Base-by-base conservation (phyloP, 2,329 filamentous ascomycete species). In the Pleoardoris graminearum region DNA sequence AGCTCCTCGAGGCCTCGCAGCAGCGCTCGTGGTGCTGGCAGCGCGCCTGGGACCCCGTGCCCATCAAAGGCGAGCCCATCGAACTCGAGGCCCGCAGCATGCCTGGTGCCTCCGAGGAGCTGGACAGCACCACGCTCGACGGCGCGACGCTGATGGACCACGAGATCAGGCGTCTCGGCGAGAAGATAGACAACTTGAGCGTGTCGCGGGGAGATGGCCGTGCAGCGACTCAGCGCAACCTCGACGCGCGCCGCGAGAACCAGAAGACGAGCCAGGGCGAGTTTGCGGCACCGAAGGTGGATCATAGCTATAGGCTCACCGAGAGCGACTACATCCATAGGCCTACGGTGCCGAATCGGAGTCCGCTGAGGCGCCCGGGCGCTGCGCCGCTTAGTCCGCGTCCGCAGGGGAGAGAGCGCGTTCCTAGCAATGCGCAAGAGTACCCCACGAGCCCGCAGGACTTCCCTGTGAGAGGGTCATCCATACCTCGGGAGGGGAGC, bases 1-100 rank as follows among this genome's bases (percentile, higher is more conserved):
- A 68, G 41, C 52, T 63, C 38, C 48, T 67, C 27, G 69, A 72
- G 52, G 66, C 69, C 14, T 55, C 38, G 6, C 71, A 72, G 51
- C 60, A 64, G 25, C 63, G 63, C 1, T 68, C 63, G 3, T 73
- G 68, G 65, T 74, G 71, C 52, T 74, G 71, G 71, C 65, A 67
- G 47, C 66, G 69, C 29, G 37, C 61, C 17, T 73, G 66, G 67
- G 63, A 65, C 19, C 61, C 63, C 3, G 59, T 59, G 19, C 59
- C 61, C 6, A 52, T 58, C 8, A 48, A 54, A 14, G 58, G 55
- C 10, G 57, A 54, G 8, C 68, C 69, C n/a, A 59, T 63, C 17
- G 70, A 72, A 51, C 63, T 72, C 10, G 69, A 72, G 10, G 68
- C 62, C 7, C 45, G 41, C 17, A 51, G 43, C 10, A n/a, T 51